Evolutionary conservation across 768 basidiomycete species (phyloP).

Genomic region (Termitomyces sp.): DNA sequence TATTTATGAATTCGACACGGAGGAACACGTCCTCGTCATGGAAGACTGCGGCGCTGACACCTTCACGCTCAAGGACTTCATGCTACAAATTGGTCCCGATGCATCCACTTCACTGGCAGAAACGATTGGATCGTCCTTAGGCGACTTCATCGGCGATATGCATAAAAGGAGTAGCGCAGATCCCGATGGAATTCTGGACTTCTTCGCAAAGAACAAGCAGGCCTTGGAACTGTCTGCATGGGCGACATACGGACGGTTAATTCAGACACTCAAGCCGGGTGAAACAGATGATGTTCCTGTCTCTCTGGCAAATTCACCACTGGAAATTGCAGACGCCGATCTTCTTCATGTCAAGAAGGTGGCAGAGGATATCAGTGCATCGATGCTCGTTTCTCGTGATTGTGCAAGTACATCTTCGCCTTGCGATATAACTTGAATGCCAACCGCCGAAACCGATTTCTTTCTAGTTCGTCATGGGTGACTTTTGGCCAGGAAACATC

Average conservation of each 20-base stretch:
- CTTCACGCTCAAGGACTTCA: slow-evolving; percentile 36
- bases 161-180: slow-evolving; percentile 42
- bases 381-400: slow-evolving; percentile 26
- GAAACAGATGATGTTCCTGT: slow-evolving; percentile 18
- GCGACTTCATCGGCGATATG: slow-evolving; percentile 47
- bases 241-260: slow-evolving; percentile 40
- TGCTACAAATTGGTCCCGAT: slow-evolving; percentile 27
- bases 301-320: slow-evolving; percentile 30
- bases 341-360: slow-evolving; percentile 28
- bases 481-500: slow-evolving; percentile 73
- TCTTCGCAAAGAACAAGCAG: slow-evolving; percentile 30
- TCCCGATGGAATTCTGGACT: slow-evolving; percentile 20
- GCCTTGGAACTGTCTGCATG: slow-evolving; percentile 33
- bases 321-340: slow-evolving; percentile 27
- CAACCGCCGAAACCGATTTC: neutral
- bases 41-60: slow-evolving; percentile 47
- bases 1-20: slow-evolving; percentile 46
- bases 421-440: neutral
- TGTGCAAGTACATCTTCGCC: slow-evolving; percentile 6
- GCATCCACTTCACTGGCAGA: slow-evolving; percentile 14
- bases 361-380: slow-evolving; percentile 21
- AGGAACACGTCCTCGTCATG: slow-evolving; percentile 51
- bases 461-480: slow-evolving; percentile 53
- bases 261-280: slow-evolving; percentile 25
- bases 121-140: slow-evolving; percentile 48